Evolutionary conservation across 345 rosid genomes (phyloP).

Genomic region (Eucalyptus pauciflora): DNA sequence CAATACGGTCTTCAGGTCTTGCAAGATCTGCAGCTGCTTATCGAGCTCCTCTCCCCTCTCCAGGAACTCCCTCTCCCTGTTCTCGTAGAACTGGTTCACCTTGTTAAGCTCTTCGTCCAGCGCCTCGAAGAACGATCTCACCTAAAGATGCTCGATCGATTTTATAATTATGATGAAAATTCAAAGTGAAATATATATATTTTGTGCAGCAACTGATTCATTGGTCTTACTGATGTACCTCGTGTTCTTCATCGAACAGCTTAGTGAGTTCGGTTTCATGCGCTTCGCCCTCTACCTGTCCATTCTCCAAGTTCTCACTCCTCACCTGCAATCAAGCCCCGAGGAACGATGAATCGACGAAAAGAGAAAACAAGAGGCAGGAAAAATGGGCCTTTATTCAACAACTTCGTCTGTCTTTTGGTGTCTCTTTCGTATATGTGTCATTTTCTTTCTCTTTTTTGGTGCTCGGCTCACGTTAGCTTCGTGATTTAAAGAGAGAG

Average conservation of each 20-base stretch:
- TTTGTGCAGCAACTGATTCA: neutral
- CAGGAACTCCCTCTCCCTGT: constrained; percentile 60
- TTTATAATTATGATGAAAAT: neutral
- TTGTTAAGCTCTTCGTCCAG: constrained; percentile 74
- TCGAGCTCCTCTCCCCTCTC: constrained; percentile 70
- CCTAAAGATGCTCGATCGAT: constrained; percentile 8
- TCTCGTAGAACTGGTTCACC: constrained; percentile 77
- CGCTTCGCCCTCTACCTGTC: constrained; percentile 34
- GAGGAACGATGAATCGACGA: neutral
- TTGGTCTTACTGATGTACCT: constrained; percentile 22
- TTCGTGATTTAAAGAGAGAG: constrained; percentile 27
- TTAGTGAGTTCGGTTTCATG: constrained; percentile 76
- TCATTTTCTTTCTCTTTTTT: neutral
- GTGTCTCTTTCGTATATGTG: neutral
- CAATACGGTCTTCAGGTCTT: constrained; percentile 47
- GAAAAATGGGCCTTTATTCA: neutral
- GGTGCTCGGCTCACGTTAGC: constrained; percentile 33
- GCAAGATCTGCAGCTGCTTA: constrained; percentile 61
- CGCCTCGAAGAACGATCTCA: constrained; percentile 50
- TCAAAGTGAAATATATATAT: neutral
- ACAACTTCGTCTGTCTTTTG: neutral
- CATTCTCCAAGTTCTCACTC: constrained; percentile 37
- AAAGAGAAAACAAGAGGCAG: neutral
- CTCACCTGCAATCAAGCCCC: constrained; percentile 31
- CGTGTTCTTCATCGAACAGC: constrained; percentile 78